Conservation (phyloP, 345 rosid species). For the Dovyalis caffra region DNA sequence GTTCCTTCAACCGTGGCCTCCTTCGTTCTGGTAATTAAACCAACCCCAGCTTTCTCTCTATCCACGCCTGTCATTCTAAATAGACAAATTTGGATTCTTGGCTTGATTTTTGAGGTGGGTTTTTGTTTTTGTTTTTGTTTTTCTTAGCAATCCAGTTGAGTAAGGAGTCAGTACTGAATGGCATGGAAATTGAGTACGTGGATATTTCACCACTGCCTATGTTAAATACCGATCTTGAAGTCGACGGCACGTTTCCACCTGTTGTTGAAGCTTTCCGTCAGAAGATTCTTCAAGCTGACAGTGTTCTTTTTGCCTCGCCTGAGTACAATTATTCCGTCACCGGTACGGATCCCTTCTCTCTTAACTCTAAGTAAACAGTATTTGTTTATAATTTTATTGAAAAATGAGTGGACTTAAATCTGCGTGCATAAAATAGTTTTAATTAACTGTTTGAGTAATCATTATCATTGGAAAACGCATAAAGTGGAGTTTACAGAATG, state of each 20-base stretch:
- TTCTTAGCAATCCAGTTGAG: constrained; percentile 20
- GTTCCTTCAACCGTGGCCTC: constrained; percentile 66
- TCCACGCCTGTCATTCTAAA: neutral
- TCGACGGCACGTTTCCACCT: constrained; percentile 53
- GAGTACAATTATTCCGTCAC: constrained; percentile 75
- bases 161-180: constrained; percentile 12
- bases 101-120: neutral
- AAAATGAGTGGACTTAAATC: too few species aligned
- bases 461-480: too few species aligned
- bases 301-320: constrained; percentile 77
- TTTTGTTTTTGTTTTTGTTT: constrained; percentile 2
- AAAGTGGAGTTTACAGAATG: too few species aligned
- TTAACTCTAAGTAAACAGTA: too few species aligned
- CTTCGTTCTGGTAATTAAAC: constrained; percentile 51
- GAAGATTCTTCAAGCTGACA: constrained; percentile 58
- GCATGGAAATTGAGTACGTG: constrained; percentile 19
- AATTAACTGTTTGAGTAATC: too few species aligned
- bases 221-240: constrained; percentile 30
- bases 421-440: too few species aligned
- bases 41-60: neutral
- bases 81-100: neutral
- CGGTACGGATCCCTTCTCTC: constrained; percentile 28
- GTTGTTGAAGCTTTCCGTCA: constrained; percentile 64
- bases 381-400: too few species aligned
- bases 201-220: constrained; percentile 21